Evolutionary conservation across 2,329 filamentous ascomycete genomes (phyloP), one percentile per base, ranked within the genome.

Genomic region (Didymella arachidicola): DNA sequence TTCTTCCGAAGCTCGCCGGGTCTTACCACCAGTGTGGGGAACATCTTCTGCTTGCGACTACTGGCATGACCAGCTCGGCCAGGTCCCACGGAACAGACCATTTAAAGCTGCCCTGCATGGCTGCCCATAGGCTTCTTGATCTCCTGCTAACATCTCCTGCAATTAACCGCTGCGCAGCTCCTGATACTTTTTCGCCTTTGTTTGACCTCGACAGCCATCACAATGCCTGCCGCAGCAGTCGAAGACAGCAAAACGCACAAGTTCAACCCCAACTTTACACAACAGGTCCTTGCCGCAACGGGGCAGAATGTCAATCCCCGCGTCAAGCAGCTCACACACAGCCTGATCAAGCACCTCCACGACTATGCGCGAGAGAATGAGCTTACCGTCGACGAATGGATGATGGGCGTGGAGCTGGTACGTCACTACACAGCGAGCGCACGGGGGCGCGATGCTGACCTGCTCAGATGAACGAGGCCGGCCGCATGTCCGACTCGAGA

Each of bases 361-460:
- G 89, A 92, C 77, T 93, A 92, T 75, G 84, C 87, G 59, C 85
- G 90, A 57, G 90, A 93, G 70, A 86, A 91, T 69, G 89, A 93
- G 77, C 85, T 93, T 49, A 91, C 87, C 4, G 82, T 87, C n/a
- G 89, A 91, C 53, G 90, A 93, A 77, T 93, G 90, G 90, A 85
- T 92, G 79, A 76, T 84, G 8, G 90, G 89, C 49, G 87, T 93
- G 42, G 83, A 89, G 72, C 90, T 89, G 74, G 80, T 92, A 71
- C 16, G 10, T 18, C 1, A 27, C 2, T 14, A 7, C n/a, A 1
- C 22, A 12, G 16, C 22, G 27, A 12, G 16, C 22, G 27, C 38
- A 16, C 8, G n/a, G 27, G 10, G 2, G 4, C n/a, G 30, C 42
- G 18, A 38, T 51, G 16, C 65, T 61, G 43, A 65, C 14, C 22